Conservation (phyloP, 2,329 filamentous ascomycete species). For the Bretziella fagacearum region DNA sequence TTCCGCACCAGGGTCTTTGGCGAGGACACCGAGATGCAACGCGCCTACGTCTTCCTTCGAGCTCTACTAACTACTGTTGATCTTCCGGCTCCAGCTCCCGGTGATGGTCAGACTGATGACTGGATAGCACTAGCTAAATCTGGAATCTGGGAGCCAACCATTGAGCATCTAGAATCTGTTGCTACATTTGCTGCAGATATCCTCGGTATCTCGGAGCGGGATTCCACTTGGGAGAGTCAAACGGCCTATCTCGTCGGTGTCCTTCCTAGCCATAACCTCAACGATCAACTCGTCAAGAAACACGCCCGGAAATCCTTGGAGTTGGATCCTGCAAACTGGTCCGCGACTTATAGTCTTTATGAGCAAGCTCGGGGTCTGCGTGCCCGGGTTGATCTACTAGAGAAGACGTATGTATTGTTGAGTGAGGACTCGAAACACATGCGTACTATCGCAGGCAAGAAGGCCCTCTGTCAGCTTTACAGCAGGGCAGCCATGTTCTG, state of each 20-base stretch:
- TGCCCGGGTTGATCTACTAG: not conserved
- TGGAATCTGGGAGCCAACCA: not conserved
- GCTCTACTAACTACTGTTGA: not conserved
- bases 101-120: not conserved
- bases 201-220: not conserved
- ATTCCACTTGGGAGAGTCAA: conserved; percentile 5
- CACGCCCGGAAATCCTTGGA: conserved; percentile 1
- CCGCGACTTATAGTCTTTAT: not conserved
- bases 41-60: not conserved
- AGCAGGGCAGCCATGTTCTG: not conserved
- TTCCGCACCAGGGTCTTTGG: not conserved
- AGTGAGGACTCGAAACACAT: not conserved
- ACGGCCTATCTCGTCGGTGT: conserved; percentile 2
- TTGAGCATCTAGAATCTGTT: not conserved
- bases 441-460: conserved; percentile 1
- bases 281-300: not conserved
- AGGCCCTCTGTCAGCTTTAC: not conserved
- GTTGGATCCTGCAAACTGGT: not conserved
- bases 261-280: not conserved
- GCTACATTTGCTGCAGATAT: not conserved
- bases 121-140: not conserved
- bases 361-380: not conserved
- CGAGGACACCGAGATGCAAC: not conserved
- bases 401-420: not conserved
- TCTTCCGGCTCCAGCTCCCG: not conserved